Conservation (phyloP, 2,329 filamentous ascomycete species). For the Beauveria asiatica region DNA sequence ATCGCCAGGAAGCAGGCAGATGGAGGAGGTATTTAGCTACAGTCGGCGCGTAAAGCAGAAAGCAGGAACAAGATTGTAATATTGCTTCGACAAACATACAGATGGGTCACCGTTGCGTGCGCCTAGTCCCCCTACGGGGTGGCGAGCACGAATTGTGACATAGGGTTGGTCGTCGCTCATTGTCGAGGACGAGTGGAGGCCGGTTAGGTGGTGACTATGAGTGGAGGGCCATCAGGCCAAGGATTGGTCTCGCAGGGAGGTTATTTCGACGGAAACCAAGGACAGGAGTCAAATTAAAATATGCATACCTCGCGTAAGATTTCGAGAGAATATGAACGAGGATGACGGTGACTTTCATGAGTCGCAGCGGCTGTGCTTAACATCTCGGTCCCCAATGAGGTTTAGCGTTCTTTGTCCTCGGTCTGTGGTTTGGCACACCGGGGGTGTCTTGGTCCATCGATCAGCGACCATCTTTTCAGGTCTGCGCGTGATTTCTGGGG, state of each 20-base stretch:
- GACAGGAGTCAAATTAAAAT: neutral
- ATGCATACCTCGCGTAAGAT: neutral
- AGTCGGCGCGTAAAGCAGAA: neutral
- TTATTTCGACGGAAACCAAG: neutral
- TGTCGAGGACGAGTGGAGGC: neutral
- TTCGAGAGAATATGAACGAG: neutral
- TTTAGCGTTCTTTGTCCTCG: constrained; percentile 19
- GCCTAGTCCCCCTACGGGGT: constrained; percentile 36
- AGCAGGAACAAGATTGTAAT: neutral
- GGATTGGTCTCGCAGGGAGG: neutral
- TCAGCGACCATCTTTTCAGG: neutral
- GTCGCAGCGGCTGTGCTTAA: neutral
- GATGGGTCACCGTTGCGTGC: constrained; percentile 40
- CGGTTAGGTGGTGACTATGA: neutral
- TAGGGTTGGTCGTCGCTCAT: constrained; percentile 41
- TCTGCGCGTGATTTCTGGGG: neutral
- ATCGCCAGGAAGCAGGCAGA: neutral
- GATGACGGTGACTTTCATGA: neutral
- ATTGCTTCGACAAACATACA: constrained; percentile 29
- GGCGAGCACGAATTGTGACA: constrained; percentile 43
- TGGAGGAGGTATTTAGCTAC: constrained; percentile 8
- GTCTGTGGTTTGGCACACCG: constrained; percentile 13
- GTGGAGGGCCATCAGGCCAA: constrained; percentile 5
- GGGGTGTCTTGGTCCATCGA: constrained; percentile 3
- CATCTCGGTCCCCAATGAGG: constrained; percentile 27